Conservation (phyloP, 2,329 filamentous ascomycete species). For the Didymella sp. region DNA sequence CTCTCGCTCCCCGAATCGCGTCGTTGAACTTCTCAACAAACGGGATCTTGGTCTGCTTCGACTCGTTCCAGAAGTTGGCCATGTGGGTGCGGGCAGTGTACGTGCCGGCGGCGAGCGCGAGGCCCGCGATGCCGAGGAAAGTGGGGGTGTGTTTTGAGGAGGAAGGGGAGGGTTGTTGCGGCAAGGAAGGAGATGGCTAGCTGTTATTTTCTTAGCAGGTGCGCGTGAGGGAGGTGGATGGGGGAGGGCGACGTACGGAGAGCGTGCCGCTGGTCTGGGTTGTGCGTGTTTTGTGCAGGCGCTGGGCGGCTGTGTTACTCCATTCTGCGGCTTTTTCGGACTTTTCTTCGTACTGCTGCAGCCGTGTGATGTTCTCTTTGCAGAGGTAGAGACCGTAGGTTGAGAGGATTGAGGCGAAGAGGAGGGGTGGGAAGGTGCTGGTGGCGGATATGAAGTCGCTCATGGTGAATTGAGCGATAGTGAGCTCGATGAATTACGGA, state of each 20-base stretch:
- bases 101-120: slow-evolving; percentile 23
- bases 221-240: not conserved
- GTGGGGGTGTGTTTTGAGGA: slow-evolving; percentile 14
- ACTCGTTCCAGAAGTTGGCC: slow-evolving; percentile 44
- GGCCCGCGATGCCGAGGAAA: slow-evolving; percentile 13
- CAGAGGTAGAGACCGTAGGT: slow-evolving; percentile 43
- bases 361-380: slow-evolving; percentile 46
- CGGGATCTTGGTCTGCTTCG: slow-evolving; percentile 42
- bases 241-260: slow-evolving; percentile 29
- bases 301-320: slow-evolving; percentile 41
- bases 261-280: slow-evolving; percentile 47
- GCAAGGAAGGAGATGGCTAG: slow-evolving; percentile 35
- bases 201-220: slow-evolving; percentile 10
- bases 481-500: not conserved
- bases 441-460: slow-evolving; percentile 1
- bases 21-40: slow-evolving; percentile 49
- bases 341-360: slow-evolving; percentile 46
- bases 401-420: slow-evolving; percentile 32
- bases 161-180: slow-evolving; percentile 26
- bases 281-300: slow-evolving; percentile 44
- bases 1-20: slow-evolving; percentile 44
- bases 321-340: slow-evolving; percentile 49
- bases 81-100: slow-evolving; percentile 37
- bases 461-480: not conserved
- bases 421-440: slow-evolving; percentile 24